Conservation (phyloP, 257 asterid genomes). For the Avicennia marina region DNA sequence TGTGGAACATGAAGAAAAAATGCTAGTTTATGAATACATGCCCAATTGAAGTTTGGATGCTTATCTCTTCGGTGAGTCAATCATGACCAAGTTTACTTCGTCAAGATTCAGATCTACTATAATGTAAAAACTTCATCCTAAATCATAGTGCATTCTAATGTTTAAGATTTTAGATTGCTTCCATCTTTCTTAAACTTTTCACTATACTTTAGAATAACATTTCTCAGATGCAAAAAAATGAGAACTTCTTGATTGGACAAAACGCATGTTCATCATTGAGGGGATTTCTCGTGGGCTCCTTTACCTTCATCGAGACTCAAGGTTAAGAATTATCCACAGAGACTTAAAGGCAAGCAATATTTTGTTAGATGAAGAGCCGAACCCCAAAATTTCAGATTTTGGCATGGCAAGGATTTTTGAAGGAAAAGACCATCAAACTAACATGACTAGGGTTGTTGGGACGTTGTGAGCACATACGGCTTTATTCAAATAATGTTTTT, state of each 20-base stretch:
- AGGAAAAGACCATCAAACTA: constrained; percentile 44
- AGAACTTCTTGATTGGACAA: constrained; percentile 34
- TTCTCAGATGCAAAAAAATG: constrained; percentile 28
- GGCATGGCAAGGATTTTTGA: no score
- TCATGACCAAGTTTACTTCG: not conserved
- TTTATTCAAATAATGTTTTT: not conserved
- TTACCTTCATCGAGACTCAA: constrained; percentile 55
- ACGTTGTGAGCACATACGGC: constrained; percentile 39
- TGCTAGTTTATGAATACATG: constrained; percentile 57
- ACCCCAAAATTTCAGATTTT: no score
- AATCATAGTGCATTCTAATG: not conserved
- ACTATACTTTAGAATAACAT: not conserved
- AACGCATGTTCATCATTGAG: constrained; percentile 39
- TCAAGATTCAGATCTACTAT: not conserved
- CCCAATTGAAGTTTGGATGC: constrained; percentile 51
- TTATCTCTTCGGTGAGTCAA: constrained; percentile 48
- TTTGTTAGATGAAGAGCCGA: constrained; percentile 41
- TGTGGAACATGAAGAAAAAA: constrained; percentile 44
- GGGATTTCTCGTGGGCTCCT: constrained; percentile 59
- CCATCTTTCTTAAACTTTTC: not conserved
- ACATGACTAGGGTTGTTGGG: constrained; percentile 49
- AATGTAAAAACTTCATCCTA: not conserved
- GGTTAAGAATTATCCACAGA: constrained; percentile 45
- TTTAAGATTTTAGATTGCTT: not conserved
- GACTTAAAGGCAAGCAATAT: constrained; percentile 56